Percentiles rank a stretch among this genome's conserved stretches.
Evolutionary conservation across 2,329 filamentous ascomycete species (phyloP).

Genomic region (Rutstroemia sp.): DNA sequence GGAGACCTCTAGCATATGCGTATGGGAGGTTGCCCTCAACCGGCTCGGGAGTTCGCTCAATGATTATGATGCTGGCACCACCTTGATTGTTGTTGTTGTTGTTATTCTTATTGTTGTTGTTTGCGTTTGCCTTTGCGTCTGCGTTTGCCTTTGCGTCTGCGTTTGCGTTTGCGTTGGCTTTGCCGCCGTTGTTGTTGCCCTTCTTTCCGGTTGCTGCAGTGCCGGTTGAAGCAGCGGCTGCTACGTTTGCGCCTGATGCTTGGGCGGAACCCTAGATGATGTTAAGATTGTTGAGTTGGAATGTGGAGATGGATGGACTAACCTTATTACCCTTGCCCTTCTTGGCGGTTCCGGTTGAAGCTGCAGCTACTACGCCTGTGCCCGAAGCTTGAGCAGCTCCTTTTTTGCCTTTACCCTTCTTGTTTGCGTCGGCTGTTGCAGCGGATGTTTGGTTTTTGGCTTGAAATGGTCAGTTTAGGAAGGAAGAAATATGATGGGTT

Average conservation of each 20-base stretch:
- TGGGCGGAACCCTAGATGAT: neutral
- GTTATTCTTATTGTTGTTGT: no score
- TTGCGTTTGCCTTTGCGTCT: no score
- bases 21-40: no score
- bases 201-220: slow-evolving; percentile 5
- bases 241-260: neutral
- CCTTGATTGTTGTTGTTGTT: no score
- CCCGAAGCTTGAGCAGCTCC: neutral
- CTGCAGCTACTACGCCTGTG: neutral
- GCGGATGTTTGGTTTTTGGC: neutral
- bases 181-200: neutral
- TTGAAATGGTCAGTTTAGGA: neutral
- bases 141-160: no score
- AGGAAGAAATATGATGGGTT: neutral
- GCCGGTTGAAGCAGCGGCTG: neutral
- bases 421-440: neutral
- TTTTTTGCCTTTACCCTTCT: neutral
- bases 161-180: neutral
- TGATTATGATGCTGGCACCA: no score
- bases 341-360: slow-evolving; percentile 3
- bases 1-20: no score
- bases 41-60: no score
- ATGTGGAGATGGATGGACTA: neutral
- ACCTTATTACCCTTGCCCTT: slow-evolving; percentile 2
- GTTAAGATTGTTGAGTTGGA: neutral